Evolutionary conservation across 208 protist genomes (phyloP), one percentile per base, ranked within the genome.

Genomic region (Acanthamoeba divionensis): DNA sequence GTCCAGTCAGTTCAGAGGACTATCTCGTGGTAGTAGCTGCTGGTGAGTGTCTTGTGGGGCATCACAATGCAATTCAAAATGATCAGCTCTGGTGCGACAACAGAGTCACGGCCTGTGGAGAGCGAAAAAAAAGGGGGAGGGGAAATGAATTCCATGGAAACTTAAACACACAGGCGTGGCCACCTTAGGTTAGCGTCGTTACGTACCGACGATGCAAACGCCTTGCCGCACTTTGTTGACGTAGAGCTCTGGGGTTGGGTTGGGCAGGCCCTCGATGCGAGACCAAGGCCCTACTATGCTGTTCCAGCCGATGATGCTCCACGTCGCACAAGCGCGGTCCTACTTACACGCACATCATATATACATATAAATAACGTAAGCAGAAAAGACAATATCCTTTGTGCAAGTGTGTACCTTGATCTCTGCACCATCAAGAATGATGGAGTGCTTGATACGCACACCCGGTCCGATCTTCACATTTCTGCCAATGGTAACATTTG

Each of bases 401-500:
- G n/a, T 60, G 21, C 52, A 60, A 60, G 52, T 15, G 21, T 18
- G 33, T 33, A 90, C 86, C 66, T 90, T 90, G 29, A 90, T 80
- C 15, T 90, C 65, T 36, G 69, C 60, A n/a, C 62, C 26, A n/a
- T 92, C 86, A 31, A 91, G 69, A 15, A 92, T 75, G 33, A 91
- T 91, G n/a, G 63, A 69, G 69, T 91, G 50, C 50, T 15, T 62
- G n/a, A 91, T 33, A 45, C 91, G 86, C 12, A 94, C 93, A 24
- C 93, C 93, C 15, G 65, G 45, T 12, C 93, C 93, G 65, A 95
- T 80, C n/a, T 86, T 91, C 21, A 94, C 93, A 60, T 80, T 80
- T 63, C 79, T 90, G 41, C 92, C 91, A 33, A 94, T 91, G 31
- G 79, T 91, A 26, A 94, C 92, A 77, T 94, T 88, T 24, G 92